Conservation (phyloP, 2,329 filamentous ascomycete genomes). For the Cadophora sp. region DNA sequence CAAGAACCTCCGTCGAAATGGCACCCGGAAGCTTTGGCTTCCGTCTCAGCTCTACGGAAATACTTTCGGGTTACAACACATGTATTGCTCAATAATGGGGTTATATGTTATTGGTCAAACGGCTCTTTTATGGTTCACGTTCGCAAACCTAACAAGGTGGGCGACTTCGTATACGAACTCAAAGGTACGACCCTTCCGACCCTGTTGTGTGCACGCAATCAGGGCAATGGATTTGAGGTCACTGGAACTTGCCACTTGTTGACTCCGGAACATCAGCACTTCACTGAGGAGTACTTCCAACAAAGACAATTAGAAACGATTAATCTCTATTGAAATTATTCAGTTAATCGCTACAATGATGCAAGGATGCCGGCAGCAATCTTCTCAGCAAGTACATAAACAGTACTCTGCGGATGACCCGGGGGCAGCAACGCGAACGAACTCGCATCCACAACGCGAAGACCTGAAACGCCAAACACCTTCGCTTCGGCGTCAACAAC, state of each 20-base stretch:
- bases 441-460: constrained; percentile 39
- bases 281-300: not conserved
- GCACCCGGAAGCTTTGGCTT: not conserved
- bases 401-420: constrained; percentile 50
- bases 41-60: not conserved
- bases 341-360: not conserved
- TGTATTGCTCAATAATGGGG: not conserved
- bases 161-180: not conserved
- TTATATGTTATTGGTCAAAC: not conserved
- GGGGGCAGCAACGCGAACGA: constrained; percentile 43
- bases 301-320: not conserved
- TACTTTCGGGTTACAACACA: not conserved
- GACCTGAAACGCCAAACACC: constrained; percentile 33
- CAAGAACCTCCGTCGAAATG: not conserved
- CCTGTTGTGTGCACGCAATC: not conserved
- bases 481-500: constrained; percentile 36
- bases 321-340: not conserved
- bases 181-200: not conserved
- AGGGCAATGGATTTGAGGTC: not conserved
- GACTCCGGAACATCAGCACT: not conserved
- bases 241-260: not conserved
- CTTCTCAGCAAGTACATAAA: constrained; percentile 53
- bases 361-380: constrained; percentile 40
- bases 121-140: not conserved
- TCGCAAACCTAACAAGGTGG: not conserved